A percentile compares a stretch with the other conserved stretches of the same genome.
Conservation (phyloP, 2,329 filamentous ascomycete genomes). For the Colletotrichum orchidophilum region DNA sequence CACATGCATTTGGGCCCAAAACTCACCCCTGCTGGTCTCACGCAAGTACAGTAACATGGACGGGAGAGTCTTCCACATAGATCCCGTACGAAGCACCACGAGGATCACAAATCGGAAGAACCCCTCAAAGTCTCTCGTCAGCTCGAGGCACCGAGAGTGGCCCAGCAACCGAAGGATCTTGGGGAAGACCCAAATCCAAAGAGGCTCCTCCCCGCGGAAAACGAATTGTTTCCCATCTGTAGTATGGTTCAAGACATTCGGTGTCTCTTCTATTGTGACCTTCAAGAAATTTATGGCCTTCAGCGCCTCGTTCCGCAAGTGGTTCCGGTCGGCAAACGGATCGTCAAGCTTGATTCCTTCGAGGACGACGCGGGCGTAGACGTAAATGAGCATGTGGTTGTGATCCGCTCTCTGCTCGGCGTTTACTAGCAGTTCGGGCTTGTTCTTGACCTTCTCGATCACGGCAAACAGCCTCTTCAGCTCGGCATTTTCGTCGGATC, state of each 20-base stretch:
- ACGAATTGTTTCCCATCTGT: slow-evolving; percentile 53
- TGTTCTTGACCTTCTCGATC: slow-evolving; percentile 64
- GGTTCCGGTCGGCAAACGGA: slow-evolving; percentile 68
- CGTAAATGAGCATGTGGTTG: slow-evolving; percentile 86
- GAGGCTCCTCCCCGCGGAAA: slow-evolving; percentile 66
- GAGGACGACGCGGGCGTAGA: slow-evolving; percentile 82
- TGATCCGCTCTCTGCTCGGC: slow-evolving; percentile 75
- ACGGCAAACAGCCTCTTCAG: slow-evolving; percentile 75
- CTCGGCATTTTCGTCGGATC: slow-evolving; percentile 74
- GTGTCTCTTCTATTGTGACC: slow-evolving; percentile 79
- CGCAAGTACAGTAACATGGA: slow-evolving; percentile 60
- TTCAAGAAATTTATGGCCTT: slow-evolving; percentile 83
- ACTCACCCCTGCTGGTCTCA: slow-evolving; percentile 56
- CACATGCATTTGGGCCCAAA: neutral
- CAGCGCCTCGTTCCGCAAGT: slow-evolving; percentile 67
- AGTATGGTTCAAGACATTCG: slow-evolving; percentile 67
- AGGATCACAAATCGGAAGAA: slow-evolving; percentile 62
- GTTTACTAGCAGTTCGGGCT: slow-evolving; percentile 65
- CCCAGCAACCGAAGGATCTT: slow-evolving; percentile 67
- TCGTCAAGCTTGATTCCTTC: slow-evolving; percentile 75
- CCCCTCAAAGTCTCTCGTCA: slow-evolving; percentile 61
- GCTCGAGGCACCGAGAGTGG: slow-evolving; percentile 55
- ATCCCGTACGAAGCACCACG: slow-evolving; percentile 52
- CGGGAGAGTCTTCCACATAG: slow-evolving; percentile 58
- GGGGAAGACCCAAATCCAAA: slow-evolving; percentile 73